A percentile compares a stretch with the other conserved stretches of the same genome.
Conservation (phyloP, 2,329 filamentous ascomycete species). For the Fusarium luffae region DNA sequence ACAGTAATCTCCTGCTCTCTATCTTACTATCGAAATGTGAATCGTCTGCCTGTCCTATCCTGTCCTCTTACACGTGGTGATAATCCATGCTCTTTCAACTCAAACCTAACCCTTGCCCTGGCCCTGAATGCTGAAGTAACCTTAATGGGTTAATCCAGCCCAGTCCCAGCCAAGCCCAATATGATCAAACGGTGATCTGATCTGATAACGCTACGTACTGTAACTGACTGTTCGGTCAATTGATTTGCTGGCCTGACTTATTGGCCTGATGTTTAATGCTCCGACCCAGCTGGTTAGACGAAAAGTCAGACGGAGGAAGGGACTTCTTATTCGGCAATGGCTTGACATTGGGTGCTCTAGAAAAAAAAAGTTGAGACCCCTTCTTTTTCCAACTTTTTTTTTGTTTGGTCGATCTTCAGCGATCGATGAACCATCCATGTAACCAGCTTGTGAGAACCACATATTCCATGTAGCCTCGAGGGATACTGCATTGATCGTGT, state of each 20-base stretch:
- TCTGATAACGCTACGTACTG: slow-evolving; percentile 32
- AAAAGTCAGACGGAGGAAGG: slow-evolving; percentile 1
- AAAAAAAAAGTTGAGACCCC: slow-evolving; percentile 25
- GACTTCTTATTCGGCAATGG: slow-evolving; percentile 36
- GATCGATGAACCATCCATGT: slow-evolving; percentile 11
- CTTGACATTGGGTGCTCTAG: slow-evolving; percentile 18
- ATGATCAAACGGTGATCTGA: slow-evolving; percentile 33
- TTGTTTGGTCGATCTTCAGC: background rate
- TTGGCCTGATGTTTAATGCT: slow-evolving; percentile 23
- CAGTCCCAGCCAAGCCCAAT: slow-evolving; percentile 18
- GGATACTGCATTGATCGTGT: background rate
- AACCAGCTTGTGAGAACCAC: background rate
- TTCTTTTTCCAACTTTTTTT: slow-evolving; percentile 28
- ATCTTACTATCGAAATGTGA: background rate
- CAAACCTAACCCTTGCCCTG: slow-evolving; percentile 31
- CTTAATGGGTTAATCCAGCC: slow-evolving; percentile 15
- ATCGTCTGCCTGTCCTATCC: slow-evolving; percentile 1
- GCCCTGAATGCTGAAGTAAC: slow-evolving; percentile 26
- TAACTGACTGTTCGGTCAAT: slow-evolving; percentile 1
- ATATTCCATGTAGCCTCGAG: background rate
- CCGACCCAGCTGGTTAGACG: slow-evolving; percentile 10
- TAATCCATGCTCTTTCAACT: slow-evolving; percentile 22
- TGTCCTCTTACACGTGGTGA: slow-evolving; percentile 36
- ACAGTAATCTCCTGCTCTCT: background rate
- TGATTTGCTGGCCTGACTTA: slow-evolving; percentile 6